phyloP scores from a whole-genome alignment of 208 protist species.

The Leishmania guyanensis region DNA sequence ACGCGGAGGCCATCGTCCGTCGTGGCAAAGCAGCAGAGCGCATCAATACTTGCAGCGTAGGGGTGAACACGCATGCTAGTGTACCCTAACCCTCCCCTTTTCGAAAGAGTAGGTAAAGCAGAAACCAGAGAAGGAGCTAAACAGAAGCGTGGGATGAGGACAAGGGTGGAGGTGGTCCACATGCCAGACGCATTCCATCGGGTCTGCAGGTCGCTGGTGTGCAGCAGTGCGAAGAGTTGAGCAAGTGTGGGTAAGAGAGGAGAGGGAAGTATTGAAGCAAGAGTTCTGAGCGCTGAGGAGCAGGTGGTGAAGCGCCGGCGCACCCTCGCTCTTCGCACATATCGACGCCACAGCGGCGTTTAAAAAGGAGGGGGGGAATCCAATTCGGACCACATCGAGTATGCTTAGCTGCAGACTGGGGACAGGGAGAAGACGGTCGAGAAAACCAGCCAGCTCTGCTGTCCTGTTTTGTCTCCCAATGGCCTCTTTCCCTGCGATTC shows the following conservation, averaged over 20 bases:
- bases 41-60: constrained; percentile 8
- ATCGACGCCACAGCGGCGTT: not conserved
- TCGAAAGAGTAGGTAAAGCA: not conserved
- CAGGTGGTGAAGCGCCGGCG: not conserved
- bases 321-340: not conserved
- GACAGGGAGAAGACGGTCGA: not conserved
- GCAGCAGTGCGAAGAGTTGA: not conserved
- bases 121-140: not conserved
- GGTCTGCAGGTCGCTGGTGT: not conserved
- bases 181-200: not conserved
- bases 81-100: not conserved
- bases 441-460: not conserved
- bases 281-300: not conserved
- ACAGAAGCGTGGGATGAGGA: not conserved
- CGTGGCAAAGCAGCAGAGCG: constrained; percentile 24
- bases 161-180: not conserved
- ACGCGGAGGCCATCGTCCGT: constrained; percentile 23
- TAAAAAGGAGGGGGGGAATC: not conserved
- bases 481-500: not conserved
- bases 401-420: not conserved
- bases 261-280: not conserved
- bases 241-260: not conserved
- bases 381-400: not conserved
- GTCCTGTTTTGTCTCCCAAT: not conserved
- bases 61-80: not conserved